Conservation (phyloP, 2,329 filamentous ascomycete genomes). For the Didymella exigua region DNA sequence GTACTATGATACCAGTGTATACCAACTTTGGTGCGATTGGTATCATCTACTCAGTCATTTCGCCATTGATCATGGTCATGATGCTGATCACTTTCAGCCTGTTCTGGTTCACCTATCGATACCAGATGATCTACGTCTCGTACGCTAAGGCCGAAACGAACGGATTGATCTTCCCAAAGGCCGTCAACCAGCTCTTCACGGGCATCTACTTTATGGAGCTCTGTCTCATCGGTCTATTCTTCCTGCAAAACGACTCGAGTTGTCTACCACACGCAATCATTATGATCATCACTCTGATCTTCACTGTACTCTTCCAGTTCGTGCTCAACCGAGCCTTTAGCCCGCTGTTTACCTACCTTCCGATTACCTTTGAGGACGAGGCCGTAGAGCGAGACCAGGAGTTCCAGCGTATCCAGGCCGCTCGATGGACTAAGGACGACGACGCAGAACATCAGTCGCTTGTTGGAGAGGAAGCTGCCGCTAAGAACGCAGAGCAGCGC, state of each 20-base stretch:
- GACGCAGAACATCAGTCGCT: conserved; percentile 52
- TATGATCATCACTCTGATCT: conserved; percentile 76
- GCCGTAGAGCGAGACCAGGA: conserved; percentile 88
- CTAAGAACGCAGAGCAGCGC: conserved; percentile 37
- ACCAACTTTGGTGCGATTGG: conserved; percentile 94
- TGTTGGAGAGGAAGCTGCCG: conserved; percentile 36
- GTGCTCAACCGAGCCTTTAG: conserved; percentile 82
- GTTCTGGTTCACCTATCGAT: conserved; percentile 94
- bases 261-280: conserved; percentile 79
- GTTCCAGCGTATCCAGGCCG: conserved; percentile 79
- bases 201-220: conserved; percentile 95
- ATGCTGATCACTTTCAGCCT: conserved; percentile 89
- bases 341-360: conserved; percentile 85
- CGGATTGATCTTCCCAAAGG: conserved; percentile 86
- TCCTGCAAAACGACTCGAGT: conserved; percentile 69
- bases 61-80: conserved; percentile 90
- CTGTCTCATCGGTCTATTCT: conserved; percentile 86
- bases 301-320: conserved; percentile 79
- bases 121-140: conserved; percentile 93
- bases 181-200: conserved; percentile 94
- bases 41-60: conserved; percentile 84
- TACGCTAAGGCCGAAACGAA: conserved; percentile 90
- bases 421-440: conserved; percentile 66
- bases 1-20: conserved; percentile 92
- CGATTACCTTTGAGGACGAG: conserved; percentile 94